Evolutionary conservation across 1,284 basidiomycete species (phyloP).

Genomic region (Ustilago vetiveriae): DNA sequence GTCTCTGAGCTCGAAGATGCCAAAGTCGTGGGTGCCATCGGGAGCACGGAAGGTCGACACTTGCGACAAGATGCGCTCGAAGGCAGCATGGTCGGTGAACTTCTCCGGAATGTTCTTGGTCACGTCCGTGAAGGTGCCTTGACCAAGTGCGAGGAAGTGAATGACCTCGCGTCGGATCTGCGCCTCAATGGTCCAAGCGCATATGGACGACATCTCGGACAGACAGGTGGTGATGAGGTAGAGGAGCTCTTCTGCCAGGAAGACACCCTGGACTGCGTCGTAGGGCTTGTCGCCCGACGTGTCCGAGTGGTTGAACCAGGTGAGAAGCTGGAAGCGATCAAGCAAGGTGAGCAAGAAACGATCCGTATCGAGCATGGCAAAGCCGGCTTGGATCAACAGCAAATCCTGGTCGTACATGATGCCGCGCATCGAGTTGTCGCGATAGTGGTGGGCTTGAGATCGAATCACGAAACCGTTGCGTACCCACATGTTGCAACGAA

Average conservation of each 20-base stretch:
- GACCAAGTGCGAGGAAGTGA: slow-evolving; percentile 87
- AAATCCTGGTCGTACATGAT: slow-evolving; percentile 97
- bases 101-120: slow-evolving; percentile 90
- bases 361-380: slow-evolving; percentile 77
- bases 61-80: slow-evolving; percentile 81
- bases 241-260: slow-evolving; percentile 91
- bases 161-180: slow-evolving; percentile 86
- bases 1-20: slow-evolving; percentile 86
- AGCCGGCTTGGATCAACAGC: slow-evolving; percentile 84
- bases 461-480: slow-evolving; percentile 96
- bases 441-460: slow-evolving; percentile 94
- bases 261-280: slow-evolving; percentile 77
- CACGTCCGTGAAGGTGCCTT: slow-evolving; percentile 89
- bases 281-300: slow-evolving; percentile 68
- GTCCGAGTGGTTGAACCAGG: slow-evolving; percentile 76
- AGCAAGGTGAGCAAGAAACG: slow-evolving; percentile 84
- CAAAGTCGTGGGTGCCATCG: slow-evolving; percentile 79
- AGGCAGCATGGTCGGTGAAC: slow-evolving; percentile 83
- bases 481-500: slow-evolving; percentile 94
- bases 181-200: slow-evolving; percentile 75
- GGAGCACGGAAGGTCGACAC: slow-evolving; percentile 87
- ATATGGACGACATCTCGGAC: slow-evolving; percentile 82
- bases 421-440: slow-evolving; percentile 93
- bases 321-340: slow-evolving; percentile 84
- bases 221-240: slow-evolving; percentile 87